phyloP scores from a whole-genome alignment of 257 asterid genomes.

The Solanum phureja region DNA sequence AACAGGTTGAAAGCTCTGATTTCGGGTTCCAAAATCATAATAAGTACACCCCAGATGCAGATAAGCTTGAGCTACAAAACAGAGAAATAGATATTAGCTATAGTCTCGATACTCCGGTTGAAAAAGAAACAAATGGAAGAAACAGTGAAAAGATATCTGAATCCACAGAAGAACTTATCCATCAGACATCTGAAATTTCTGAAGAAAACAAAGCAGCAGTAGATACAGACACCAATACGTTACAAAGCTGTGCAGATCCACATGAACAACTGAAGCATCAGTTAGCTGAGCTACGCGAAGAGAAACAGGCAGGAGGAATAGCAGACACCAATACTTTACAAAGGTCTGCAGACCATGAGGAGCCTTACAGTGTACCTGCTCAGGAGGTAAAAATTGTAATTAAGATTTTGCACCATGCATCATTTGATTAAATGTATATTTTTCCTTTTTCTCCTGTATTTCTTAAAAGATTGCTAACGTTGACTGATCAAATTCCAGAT shows the following conservation, averaged over 20 bases:
- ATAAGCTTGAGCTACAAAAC: background rate
- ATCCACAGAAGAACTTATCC: background rate
- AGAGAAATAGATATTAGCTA: background rate
- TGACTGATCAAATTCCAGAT: background rate
- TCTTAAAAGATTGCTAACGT: background rate
- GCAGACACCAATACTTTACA: background rate
- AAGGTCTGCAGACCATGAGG: background rate
- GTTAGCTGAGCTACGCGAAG: background rate
- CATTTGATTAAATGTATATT: background rate
- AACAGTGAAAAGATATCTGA: background rate
- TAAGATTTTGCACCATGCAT: background rate
- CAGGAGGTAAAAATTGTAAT: background rate
- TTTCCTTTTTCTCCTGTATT: background rate
- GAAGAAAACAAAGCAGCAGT: background rate
- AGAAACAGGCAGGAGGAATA: background rate
- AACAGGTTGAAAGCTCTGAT: background rate
- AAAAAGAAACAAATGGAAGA: background rate
- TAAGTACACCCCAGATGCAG: background rate
- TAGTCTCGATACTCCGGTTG: background rate
- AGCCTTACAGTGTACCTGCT: background rate
- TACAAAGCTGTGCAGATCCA: background rate
- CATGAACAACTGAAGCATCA: background rate
- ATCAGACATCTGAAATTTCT: background rate
- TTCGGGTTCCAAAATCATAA: background rate
- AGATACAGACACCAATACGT: background rate